Evolutionary conservation across 2,329 filamentous ascomycete species (phyloP).

Genomic region (Onygena corvina): DNA sequence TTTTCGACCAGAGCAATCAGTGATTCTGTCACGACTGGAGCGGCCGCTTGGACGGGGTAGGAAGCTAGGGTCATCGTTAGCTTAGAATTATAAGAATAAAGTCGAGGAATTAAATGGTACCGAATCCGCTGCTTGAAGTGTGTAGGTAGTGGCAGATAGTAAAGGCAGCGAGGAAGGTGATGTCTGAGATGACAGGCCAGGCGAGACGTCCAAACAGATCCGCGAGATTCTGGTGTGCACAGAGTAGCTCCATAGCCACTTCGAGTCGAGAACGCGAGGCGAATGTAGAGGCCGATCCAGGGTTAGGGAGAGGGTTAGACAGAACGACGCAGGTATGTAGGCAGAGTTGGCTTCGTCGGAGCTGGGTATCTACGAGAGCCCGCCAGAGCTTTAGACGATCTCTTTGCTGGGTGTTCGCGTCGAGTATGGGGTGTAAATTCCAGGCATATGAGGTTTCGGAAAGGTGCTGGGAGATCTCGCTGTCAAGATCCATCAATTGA

Average conservation of each 20-base stretch:
- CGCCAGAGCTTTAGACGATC: slow-evolving; percentile 26
- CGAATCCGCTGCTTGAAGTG: slow-evolving; percentile 16
- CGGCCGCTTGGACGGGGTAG: slow-evolving; percentile 11
- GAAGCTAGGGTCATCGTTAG: slow-evolving; percentile 10
- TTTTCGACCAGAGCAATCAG: slow-evolving; percentile 17
- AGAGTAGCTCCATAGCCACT: slow-evolving; percentile 28
- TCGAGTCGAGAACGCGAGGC: slow-evolving; percentile 29
- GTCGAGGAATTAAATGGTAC: slow-evolving; percentile 17
- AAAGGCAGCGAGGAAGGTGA: slow-evolving; percentile 28
- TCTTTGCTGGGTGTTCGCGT: slow-evolving; percentile 21
- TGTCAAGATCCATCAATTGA: slow-evolving; percentile 31
- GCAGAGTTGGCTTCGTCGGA: slow-evolving; percentile 29
- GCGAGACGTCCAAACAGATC: slow-evolving; percentile 24
- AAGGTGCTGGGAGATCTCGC: slow-evolving; percentile 27
- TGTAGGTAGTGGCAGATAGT: slow-evolving; percentile 30
- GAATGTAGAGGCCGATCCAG: slow-evolving; percentile 22
- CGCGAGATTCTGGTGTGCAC: slow-evolving; percentile 26
- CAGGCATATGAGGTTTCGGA: slow-evolving; percentile 25
- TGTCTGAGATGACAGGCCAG: slow-evolving; percentile 27
- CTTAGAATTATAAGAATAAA: slow-evolving; percentile 2
- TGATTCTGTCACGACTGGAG: slow-evolving; percentile 11
- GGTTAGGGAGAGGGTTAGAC: slow-evolving; percentile 21
- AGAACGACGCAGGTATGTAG: slow-evolving; percentile 31
- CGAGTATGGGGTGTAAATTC: slow-evolving; percentile 17
- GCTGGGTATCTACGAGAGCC: slow-evolving; percentile 25